Conservation (phyloP, 2,329 filamentous ascomycete species). For the Amauroascus niger region DNA sequence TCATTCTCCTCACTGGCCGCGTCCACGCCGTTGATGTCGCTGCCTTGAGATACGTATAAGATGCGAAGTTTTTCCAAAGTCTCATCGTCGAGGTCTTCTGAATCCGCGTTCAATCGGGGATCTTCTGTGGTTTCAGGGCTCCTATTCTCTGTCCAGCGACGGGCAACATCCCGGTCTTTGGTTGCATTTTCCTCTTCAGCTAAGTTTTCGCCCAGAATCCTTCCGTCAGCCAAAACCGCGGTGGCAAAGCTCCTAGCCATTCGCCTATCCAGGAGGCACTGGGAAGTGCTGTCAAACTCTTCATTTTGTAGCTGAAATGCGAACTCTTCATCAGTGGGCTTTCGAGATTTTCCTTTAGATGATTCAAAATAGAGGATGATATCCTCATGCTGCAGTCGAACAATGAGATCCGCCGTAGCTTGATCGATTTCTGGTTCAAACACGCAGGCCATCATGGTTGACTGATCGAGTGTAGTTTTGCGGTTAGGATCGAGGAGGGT, state of each 20-base stretch:
- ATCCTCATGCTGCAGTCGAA: constrained; percentile 20
- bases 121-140: too few relatives aligned
- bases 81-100: constrained; percentile 11
- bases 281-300: constrained; percentile 14
- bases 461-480: too few relatives aligned
- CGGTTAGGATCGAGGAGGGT: too few relatives aligned
- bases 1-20: too few relatives aligned
- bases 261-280: constrained; percentile 16
- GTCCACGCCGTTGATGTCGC: not conserved
- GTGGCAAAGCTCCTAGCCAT: constrained; percentile 22
- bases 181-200: constrained; percentile 13
- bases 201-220: constrained; percentile 12
- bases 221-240: constrained; percentile 19
- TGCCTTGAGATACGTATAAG: constrained; percentile 1
- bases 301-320: constrained; percentile 16
- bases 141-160: too few relatives aligned
- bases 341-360: constrained; percentile 14
- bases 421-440: constrained; percentile 11
- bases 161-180: constrained; percentile 8
- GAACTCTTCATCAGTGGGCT: constrained; percentile 16
- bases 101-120: not conserved
- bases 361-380: constrained; percentile 14
- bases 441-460: constrained; percentile 6
- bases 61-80: constrained; percentile 15
- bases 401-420: constrained; percentile 17